These are phyloP conservation scores for Wickerhamiella kurtzmanii DNA, from an alignment of 805 yeast genomes.

Conservation along the genomic window DNA sequence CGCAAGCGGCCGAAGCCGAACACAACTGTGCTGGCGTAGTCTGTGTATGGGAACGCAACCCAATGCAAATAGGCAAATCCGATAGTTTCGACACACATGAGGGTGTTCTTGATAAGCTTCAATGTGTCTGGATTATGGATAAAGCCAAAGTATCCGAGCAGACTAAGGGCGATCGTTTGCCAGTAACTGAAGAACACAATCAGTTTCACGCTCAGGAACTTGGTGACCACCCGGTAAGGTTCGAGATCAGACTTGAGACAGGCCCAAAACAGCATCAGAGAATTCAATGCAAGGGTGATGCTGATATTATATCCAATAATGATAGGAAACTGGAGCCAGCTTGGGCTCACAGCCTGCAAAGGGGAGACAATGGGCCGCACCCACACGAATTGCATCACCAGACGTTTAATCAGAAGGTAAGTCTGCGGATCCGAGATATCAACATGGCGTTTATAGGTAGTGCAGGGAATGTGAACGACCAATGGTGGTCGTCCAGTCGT, in stretches of 20 bases:
- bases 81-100: slow-evolving; percentile 71
- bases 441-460: slow-evolving; percentile 34
- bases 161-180: slow-evolving; percentile 61
- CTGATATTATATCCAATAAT: slow-evolving; percentile 62
- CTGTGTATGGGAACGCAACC: slow-evolving; percentile 66
- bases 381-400: slow-evolving; percentile 91
- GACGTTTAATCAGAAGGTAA: slow-evolving; percentile 64
- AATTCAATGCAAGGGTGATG: slow-evolving; percentile 70
- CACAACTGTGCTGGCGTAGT: slow-evolving; percentile 45
- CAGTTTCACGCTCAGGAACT: slow-evolving; percentile 82
- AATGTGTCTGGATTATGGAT: slow-evolving; percentile 30
- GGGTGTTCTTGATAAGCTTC: slow-evolving; percentile 56
- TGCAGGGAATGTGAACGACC: slow-evolving; percentile 40
- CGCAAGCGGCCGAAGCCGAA: slow-evolving; percentile 61
- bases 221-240: slow-evolving; percentile 79
- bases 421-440: slow-evolving; percentile 81
- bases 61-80: slow-evolving; percentile 84
- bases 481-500: slow-evolving; percentile 63
- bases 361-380: slow-evolving; percentile 71
- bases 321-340: slow-evolving; percentile 39
- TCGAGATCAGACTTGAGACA: slow-evolving; percentile 65
- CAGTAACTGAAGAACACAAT: slow-evolving; percentile 97
- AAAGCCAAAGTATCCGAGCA: slow-evolving; percentile 25
- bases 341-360: slow-evolving; percentile 8
- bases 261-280: slow-evolving; percentile 84